Evolutionary conservation across 257 asterid species (phyloP), one percentile per base, ranked within the genome.

Genomic region (Solanum pimpinellifolium): DNA sequence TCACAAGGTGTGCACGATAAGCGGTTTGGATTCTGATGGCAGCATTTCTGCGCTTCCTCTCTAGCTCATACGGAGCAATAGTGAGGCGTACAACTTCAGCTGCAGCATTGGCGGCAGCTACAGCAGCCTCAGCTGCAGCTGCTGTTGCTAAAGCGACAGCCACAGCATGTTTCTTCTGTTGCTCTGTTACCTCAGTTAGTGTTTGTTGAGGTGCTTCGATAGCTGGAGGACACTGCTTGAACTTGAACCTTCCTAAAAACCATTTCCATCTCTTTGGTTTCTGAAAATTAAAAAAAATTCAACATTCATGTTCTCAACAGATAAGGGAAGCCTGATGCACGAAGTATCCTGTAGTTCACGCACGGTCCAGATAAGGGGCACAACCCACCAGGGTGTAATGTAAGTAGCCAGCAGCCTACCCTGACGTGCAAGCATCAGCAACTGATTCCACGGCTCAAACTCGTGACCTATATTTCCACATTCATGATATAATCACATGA

Each of bases 31-130:
- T 95, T 89, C 75, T 93, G 86, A 93, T 76, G 27, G 95, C 94
- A 0, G 98, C 93, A 75, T 68, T 66, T 77, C 59, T 89, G 20
- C 41, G 88, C 12, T 59, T 92, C 91, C 72, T 86, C 35, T 87
- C 85, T 12, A 81, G 82, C 68, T 89, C 87, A 35, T 49, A 89
- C 4, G 95, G 93, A n/a, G 65, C 83, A 18, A 88, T 90, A 0
- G 99, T 93, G 49, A 95, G 96, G 29, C 95, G 95, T 86, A 96
- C 97, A 12, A 96, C 94, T 91, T 95, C 98, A 0, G 95, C 99
- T 2, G 99, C 99, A 18, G 98, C 96, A 88, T 93, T 95, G 72
- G 99, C 98, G 11, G 99, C 95, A 6, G 98, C 98, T 83, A 95
- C 93, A 2, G 99, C 99, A 1, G 96, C 99, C 73, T 95, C 96